These are phyloP conservation scores for Trichothecium roseum DNA, from an alignment of 2,329 filamentous ascomycete species.

Conservation along the genomic window DNA sequence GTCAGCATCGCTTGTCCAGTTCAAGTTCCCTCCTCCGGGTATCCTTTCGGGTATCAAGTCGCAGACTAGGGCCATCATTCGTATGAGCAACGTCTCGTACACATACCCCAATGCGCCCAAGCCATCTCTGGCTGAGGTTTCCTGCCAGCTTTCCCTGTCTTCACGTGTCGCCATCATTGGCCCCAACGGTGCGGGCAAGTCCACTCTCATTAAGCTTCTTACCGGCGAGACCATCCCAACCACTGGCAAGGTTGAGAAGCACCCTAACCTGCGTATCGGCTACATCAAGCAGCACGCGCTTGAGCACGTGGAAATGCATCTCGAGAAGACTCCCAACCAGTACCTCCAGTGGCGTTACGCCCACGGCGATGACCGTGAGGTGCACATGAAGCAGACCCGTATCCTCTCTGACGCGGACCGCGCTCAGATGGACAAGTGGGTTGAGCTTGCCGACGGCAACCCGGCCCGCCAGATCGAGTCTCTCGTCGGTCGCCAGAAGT, in stretches of 20 bases:
- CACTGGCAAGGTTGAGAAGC: constrained; percentile 85
- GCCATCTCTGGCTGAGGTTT: constrained; percentile 78
- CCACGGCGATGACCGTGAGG: constrained; percentile 93
- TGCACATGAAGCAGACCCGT: constrained; percentile 95
- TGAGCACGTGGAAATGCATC: constrained; percentile 98
- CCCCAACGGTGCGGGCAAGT: constrained; percentile 95
- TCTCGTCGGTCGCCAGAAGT: constrained; percentile 94
- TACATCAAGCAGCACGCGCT: constrained; percentile 99
- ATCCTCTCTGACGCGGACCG: constrained; percentile 76
- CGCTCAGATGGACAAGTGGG: constrained; percentile 80
- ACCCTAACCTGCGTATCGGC: constrained; percentile 95
- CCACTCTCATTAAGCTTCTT: constrained; percentile 92
- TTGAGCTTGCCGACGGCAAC: constrained; percentile 78
- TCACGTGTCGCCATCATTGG: constrained; percentile 95
- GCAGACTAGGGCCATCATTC: constrained; percentile 82
- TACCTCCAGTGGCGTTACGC: constrained; percentile 98
- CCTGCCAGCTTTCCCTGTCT: constrained; percentile 78
- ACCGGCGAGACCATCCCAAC: constrained; percentile 86
- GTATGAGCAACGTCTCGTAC: constrained; percentile 86
- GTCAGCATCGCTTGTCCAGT: constrained; percentile 77
- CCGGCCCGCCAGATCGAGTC: constrained; percentile 70
- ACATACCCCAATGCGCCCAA: constrained; percentile 86
- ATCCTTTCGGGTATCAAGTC: constrained; percentile 95
- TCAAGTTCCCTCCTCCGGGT: constrained; percentile 95
- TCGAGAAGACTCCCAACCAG: constrained; percentile 98